phyloP scores from a whole-genome alignment of 2,329 filamentous ascomycete species.

The Neonectria sp. region DNA sequence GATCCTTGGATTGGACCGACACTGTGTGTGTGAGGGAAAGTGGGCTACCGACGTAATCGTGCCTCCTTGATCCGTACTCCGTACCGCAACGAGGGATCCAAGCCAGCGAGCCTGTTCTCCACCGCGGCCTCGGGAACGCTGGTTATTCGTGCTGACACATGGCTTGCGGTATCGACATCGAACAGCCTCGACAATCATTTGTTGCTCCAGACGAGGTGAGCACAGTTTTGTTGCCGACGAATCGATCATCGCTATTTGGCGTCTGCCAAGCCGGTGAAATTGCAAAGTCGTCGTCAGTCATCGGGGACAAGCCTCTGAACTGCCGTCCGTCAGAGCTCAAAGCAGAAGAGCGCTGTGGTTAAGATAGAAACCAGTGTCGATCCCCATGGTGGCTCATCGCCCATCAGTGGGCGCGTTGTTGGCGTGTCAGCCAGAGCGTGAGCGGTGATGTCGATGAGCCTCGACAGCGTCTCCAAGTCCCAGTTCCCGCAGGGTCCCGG shows the following conservation, averaged over 20 bases:
- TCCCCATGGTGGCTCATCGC: conserved; percentile 33
- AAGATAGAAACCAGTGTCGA: conserved; percentile 39
- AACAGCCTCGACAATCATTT: conserved; percentile 31
- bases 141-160: conserved; percentile 26
- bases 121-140: conserved; percentile 23
- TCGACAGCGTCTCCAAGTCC: neutral
- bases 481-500: conserved; percentile 1
- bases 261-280: conserved; percentile 27
- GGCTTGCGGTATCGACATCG: conserved; percentile 21
- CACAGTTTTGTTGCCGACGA: conserved; percentile 18
- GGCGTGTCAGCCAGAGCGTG: conserved; percentile 14
- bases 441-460: conserved; percentile 1
- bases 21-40: conserved; percentile 21
- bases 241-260: conserved; percentile 12
- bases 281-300: conserved; percentile 20
- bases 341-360: conserved; percentile 16
- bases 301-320: conserved; percentile 26
- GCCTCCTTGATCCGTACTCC: conserved; percentile 2
- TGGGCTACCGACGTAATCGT: conserved; percentile 23
- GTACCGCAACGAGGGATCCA: conserved; percentile 21
- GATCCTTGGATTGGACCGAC: conserved; percentile 14
- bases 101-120: conserved; percentile 18
- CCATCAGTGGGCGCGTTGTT: conserved; percentile 28
- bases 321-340: conserved; percentile 21
- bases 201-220: conserved; percentile 19